Base-by-base conservation (phyloP, 129 eudicot species). In the Oenanthe sinensis region DNA sequence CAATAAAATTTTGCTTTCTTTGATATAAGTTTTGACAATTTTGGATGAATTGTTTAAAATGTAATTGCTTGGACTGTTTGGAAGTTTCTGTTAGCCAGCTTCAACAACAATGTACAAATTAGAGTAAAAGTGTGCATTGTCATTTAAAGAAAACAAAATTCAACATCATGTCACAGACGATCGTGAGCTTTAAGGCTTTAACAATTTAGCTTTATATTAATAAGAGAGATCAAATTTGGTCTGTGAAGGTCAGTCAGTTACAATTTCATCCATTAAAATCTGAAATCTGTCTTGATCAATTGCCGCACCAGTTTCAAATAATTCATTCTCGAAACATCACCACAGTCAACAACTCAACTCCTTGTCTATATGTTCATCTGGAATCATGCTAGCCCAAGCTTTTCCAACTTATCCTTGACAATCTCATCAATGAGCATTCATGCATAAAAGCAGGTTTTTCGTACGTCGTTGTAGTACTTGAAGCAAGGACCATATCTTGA, bases 331-430 rank as follows among this genome's bases (percentile, higher is more conserved):
- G 65, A 88, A 90, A 81, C 94, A 96, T 81, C 89, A 85, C 8
- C 86, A 87, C 74, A 88, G 76, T 19, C 81, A 83, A 86, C 54
- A 74, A 62, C 96, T 92, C 97, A 95, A 88, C 15, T 91, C 97
- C 78, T 76, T 71, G 22, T 30, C 72, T 12, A 67, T 67, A 11
- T 12, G 45, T 82, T 90, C 92, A 49, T 95, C 97, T 17, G 86
- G 33, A 16, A 80, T 47, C 84, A 77, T 69, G 81, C 92, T 87
- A 70, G 85, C 10, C 86, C 86, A 86, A 68, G 75, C 85, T 84
- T 47, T 55, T 76, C 96, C 96, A 91, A 80, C 86, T 86, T 74
- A 82, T 86, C 97, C 84, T 87, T 92, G 5, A 83, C 85, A 44
- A 90, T 85, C 52, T 82, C 92, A 8, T 73, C 40, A 33, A 90